Percentiles rank a stretch among this genome's conserved stretches.
phyloP scores from a whole-genome alignment of 164 flowering plant genomes.

The Stephania cephalantha region DNA sequence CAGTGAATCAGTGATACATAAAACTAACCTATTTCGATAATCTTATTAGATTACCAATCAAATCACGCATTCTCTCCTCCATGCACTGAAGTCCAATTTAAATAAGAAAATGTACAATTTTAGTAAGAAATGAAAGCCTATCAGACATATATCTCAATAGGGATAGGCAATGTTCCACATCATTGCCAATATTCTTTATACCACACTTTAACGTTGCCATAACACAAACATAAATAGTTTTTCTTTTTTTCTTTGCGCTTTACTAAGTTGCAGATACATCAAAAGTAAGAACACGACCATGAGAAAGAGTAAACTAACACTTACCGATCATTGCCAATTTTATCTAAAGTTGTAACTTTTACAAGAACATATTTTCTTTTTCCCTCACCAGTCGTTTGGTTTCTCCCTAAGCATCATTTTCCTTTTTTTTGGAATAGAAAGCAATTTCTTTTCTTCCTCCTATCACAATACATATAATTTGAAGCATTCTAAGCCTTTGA shows the following conservation, averaged over 20 bases:
- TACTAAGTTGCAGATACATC: neutral
- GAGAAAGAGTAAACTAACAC: neutral
- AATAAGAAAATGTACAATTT: constrained; percentile 7
- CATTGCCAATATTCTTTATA: constrained; percentile 60
- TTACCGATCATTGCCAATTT: constrained; percentile 69
- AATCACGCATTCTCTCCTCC: constrained; percentile 90
- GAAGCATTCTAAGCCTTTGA: neutral
- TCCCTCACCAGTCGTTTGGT: constrained; percentile 84
- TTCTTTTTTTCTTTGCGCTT: neutral
- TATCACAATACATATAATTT: constrained; percentile 13
- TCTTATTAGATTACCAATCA: constrained; percentile 62
- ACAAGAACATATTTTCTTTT: constrained; percentile 81
- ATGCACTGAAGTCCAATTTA: constrained; percentile 49
- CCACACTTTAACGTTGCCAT: constrained; percentile 71
- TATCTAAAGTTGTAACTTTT: constrained; percentile 68
- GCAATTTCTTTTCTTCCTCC: constrained; percentile 96
- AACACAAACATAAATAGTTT: constrained; percentile 15
- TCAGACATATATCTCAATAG: constrained; percentile 54
- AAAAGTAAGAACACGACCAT: neutral
- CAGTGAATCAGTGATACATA: constrained; percentile 10
- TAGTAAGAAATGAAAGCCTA: constrained; percentile 9
- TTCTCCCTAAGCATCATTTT: constrained; percentile 77
- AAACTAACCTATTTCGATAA: constrained; percentile 74
- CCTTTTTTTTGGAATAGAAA: constrained; percentile 87
- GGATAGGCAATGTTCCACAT: constrained; percentile 89